Conservation (phyloP, 192 early-diverging fungal genomes). For the Coemansia sp. region DNA sequence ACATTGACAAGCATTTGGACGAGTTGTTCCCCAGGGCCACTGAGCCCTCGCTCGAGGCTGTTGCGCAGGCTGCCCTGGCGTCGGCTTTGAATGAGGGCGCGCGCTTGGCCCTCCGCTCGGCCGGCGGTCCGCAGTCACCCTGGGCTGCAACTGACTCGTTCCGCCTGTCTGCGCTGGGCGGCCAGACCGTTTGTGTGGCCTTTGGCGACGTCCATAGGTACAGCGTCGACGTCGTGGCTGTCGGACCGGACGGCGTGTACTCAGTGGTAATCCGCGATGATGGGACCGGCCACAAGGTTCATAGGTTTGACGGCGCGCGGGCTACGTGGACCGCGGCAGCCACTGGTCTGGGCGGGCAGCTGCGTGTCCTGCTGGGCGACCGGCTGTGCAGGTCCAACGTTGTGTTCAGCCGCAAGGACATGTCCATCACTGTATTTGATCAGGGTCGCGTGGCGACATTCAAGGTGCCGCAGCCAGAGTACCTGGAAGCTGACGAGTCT, state of each 20-base stretch:
- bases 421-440: constrained; percentile 60
- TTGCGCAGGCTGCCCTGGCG: constrained; percentile 64
- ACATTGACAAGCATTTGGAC: constrained; percentile 69
- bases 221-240: constrained; percentile 16
- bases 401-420: constrained; percentile 58
- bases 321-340: constrained; percentile 20
- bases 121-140: constrained; percentile 16
- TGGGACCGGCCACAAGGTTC: background rate
- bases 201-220: constrained; percentile 27
- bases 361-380: constrained; percentile 62
- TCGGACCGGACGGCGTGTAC: constrained; percentile 7
- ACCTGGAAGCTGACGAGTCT: constrained; percentile 74
- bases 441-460: constrained; percentile 62
- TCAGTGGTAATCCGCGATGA: constrained; percentile 9
- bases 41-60: constrained; percentile 53
- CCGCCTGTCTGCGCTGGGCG: constrained; percentile 42
- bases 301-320: constrained; percentile 7
- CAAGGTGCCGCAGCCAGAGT: constrained; percentile 45
- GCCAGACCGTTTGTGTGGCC: constrained; percentile 17
- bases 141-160: constrained; percentile 50
- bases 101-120: constrained; percentile 10
- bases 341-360: constrained; percentile 40
- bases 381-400: constrained; percentile 59
- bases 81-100: constrained; percentile 57
- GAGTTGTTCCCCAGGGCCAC: constrained; percentile 25